These are phyloP conservation scores for Cytauxzoon felis DNA, from an alignment of 169 alveolate species.

Conservation along the genomic window DNA sequence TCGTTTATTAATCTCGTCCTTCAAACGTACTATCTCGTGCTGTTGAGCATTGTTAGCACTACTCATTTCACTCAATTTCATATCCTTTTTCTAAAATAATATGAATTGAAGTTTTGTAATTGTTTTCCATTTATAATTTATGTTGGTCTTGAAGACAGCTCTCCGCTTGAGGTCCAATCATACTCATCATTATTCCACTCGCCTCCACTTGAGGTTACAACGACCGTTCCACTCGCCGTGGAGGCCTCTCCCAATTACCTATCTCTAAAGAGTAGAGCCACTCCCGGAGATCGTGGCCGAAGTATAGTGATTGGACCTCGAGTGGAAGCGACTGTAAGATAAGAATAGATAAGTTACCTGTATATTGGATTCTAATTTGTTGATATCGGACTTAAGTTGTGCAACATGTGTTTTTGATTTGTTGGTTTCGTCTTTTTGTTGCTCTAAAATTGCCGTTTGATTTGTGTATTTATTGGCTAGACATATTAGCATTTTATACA, in stretches of 20 bases:
- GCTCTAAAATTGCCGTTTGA: not conserved
- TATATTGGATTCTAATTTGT: not conserved
- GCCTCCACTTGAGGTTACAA: too few relatives aligned
- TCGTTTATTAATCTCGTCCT: constrained; percentile 1
- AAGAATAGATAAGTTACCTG: not conserved
- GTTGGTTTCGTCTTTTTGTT: not conserved
- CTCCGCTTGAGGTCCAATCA: too few relatives aligned
- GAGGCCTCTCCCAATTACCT: too few relatives aligned
- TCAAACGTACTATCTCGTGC: constrained; percentile 18
- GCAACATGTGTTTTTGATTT: not conserved
- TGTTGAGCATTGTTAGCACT: not conserved
- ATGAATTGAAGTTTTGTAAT: too few relatives aligned
- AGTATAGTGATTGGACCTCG: not conserved
- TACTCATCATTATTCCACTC: too few relatives aligned
- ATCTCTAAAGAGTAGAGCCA: too few relatives aligned
- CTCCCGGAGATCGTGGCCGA: too few relatives aligned
- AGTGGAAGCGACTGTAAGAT: not conserved
- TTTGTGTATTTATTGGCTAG: constrained; percentile 25
- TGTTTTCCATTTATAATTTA: too few relatives aligned
- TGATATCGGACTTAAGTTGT: constrained; percentile 3
- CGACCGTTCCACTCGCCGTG: too few relatives aligned
- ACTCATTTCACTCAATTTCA: not conserved
- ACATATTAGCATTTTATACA: constrained; percentile 48
- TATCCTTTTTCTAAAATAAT: constrained; percentile 9
- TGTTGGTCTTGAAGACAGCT: too few relatives aligned